Percentiles rank a stretch among this genome's conserved stretches.
Evolutionary conservation across 2,329 filamentous ascomycete genomes (phyloP).

Genomic region (Dryadomyces quercivorus): DNA sequence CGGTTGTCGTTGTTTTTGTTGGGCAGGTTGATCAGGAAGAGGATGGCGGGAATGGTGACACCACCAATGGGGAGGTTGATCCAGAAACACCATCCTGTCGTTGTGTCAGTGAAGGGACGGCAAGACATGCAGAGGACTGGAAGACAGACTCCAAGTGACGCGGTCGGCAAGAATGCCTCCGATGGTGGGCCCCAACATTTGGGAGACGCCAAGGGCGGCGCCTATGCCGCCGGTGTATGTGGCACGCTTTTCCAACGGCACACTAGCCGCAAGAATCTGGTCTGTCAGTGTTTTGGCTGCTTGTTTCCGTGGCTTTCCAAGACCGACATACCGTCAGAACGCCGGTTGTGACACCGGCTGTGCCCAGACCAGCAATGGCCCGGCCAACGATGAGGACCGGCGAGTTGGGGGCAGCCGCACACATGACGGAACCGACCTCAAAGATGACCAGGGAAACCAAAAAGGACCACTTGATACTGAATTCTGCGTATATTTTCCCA

Average conservation of each 20-base stretch:
- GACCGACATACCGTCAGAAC: conserved; percentile 3
- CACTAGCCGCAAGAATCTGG: conserved; percentile 2
- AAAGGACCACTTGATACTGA: conserved; percentile 9
- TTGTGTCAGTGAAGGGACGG: too few relatives aligned
- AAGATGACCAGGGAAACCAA: conserved; percentile 23
- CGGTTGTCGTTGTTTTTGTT: conserved; percentile 4
- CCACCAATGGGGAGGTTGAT: conserved; percentile 11
- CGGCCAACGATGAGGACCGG: conserved; percentile 27
- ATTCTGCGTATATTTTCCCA: conserved; percentile 9
- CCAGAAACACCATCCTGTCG: conserved; percentile 9
- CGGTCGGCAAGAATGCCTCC: conserved; percentile 8
- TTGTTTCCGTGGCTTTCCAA: background rate
- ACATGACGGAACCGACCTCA: conserved; percentile 31
- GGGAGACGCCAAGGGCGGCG: conserved; percentile 5
- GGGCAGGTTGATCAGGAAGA: conserved; percentile 16
- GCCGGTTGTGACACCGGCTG: conserved; percentile 18
- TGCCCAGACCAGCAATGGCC: conserved; percentile 23
- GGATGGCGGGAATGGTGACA: conserved; percentile 12
- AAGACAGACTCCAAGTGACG: conserved; percentile 3
- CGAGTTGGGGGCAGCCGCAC: conserved; percentile 25
- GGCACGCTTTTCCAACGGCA: conserved; percentile 7
- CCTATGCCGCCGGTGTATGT: conserved; percentile 7
- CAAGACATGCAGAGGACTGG: too few relatives aligned
- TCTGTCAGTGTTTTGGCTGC: background rate
- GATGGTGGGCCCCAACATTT: conserved; percentile 7